Percentiles rank a stretch among this genome's conserved stretches.
Evolutionary conservation across 768 basidiomycete species (phyloP).

Genomic region (Russula brevipes): DNA sequence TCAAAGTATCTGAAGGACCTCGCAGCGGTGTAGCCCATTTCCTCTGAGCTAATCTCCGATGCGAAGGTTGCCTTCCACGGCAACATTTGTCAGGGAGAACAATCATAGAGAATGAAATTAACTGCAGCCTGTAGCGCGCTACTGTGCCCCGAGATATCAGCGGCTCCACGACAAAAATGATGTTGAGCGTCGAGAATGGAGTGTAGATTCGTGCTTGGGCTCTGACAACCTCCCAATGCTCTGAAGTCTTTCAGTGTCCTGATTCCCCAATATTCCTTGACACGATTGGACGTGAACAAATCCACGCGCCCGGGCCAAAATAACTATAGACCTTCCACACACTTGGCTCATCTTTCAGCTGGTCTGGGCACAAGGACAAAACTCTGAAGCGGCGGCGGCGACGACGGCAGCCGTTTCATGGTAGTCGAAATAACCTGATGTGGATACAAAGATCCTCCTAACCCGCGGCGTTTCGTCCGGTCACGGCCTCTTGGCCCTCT

Average conservation of each 20-base stretch:
- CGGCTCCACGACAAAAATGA: background rate
- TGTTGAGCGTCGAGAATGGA: background rate
- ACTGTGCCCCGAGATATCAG: background rate
- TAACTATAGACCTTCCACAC: background rate
- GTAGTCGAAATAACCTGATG: background rate
- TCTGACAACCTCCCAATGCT: background rate
- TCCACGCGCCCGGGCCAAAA: background rate
- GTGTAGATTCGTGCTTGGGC: background rate
- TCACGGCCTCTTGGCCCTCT: slow-evolving; percentile 14
- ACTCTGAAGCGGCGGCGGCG: slow-evolving; percentile 3
- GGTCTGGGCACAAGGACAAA: background rate
- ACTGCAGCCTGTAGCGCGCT: background rate
- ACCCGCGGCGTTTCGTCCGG: slow-evolving; percentile 10
- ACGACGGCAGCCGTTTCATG: background rate
- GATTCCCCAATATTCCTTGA: background rate
- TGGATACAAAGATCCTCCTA: background rate
- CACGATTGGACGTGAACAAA: background rate
- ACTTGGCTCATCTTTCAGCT: background rate
- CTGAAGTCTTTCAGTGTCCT: background rate
- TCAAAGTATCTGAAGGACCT: background rate
- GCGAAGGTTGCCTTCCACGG: background rate
- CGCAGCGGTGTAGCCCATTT: background rate
- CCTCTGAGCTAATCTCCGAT: background rate
- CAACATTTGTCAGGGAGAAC: background rate
- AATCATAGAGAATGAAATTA: background rate